A percentile compares a stretch with the other conserved stretches of the same genome.
Evolutionary conservation across 1,284 basidiomycete genomes (phyloP).

Genomic region (Cryptococcus floricola): DNA sequence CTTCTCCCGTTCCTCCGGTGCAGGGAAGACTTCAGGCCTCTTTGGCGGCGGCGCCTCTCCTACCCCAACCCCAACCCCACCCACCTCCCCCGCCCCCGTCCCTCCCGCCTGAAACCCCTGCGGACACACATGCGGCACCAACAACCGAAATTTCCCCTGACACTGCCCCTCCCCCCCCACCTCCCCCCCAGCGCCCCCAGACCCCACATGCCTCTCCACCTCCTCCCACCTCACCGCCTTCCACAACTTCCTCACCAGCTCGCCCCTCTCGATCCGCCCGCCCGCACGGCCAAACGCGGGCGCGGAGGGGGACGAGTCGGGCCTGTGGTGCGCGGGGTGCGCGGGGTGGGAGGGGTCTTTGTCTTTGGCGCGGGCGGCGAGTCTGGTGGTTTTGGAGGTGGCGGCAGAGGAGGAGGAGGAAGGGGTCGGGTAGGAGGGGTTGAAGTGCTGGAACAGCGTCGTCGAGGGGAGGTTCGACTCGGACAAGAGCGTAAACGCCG

Average conservation of each 20-base stretch:
- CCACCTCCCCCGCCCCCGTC: too few relatives aligned
- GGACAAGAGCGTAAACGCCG: constrained; percentile 40
- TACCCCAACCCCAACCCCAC: neutral
- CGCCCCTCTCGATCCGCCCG: constrained; percentile 35
- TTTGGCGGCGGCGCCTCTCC: constrained; percentile 17
- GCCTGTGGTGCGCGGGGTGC: neutral
- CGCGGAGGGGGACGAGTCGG: constrained; percentile 1
- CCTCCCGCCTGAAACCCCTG: constrained; percentile 24
- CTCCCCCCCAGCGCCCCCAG: constrained; percentile 30
- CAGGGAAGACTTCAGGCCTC: constrained; percentile 32
- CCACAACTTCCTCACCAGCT: constrained; percentile 43
- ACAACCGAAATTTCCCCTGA: constrained; percentile 39
- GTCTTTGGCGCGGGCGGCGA: constrained; percentile 7
- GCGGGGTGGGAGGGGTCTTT: too few relatives aligned
- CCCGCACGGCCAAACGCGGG: constrained; percentile 25
- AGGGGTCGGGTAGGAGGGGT: constrained; percentile 24
- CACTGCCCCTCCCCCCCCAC: constrained; percentile 23
- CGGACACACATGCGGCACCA: constrained; percentile 39
- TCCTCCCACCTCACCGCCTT: constrained; percentile 45
- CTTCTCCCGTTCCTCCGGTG: constrained; percentile 4
- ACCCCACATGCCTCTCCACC: constrained; percentile 36
- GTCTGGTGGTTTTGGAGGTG: constrained; percentile 6
- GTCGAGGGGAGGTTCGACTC: constrained; percentile 40
- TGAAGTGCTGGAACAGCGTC: constrained; percentile 40
- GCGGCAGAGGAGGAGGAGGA: constrained; percentile 17